Conservation (phyloP, 192 early-diverging fungal genomes). For the Coemansia sp. region DNA sequence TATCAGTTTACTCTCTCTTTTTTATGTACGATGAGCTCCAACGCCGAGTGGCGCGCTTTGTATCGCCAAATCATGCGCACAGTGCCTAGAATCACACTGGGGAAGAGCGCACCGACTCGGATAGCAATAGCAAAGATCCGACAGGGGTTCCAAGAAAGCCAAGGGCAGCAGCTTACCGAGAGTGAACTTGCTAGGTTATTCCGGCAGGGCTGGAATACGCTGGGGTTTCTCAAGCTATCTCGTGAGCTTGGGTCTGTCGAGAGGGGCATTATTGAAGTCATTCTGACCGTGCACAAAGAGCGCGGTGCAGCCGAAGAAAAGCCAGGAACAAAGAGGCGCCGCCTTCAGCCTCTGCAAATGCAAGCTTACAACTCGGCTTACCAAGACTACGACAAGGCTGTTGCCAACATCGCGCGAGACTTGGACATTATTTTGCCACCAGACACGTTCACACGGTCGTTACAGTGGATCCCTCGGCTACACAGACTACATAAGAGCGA, state of each 20-base stretch:
- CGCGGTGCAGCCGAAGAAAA: constrained; percentile 14
- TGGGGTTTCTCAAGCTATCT: constrained; percentile 49
- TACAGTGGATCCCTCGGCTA: constrained; percentile 43
- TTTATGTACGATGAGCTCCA: neutral
- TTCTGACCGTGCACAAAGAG: constrained; percentile 15
- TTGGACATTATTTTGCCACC: constrained; percentile 35
- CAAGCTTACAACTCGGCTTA: constrained; percentile 10
- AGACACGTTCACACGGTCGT: constrained; percentile 13
- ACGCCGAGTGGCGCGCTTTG: constrained; percentile 28
- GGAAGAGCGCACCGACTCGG: constrained; percentile 2
- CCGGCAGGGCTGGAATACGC: constrained; percentile 36
- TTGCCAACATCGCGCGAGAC: constrained; percentile 32
- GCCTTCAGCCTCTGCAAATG: constrained; percentile 12
- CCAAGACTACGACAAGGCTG: constrained; percentile 15
- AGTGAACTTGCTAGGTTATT: constrained; percentile 11
- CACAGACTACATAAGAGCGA: constrained; percentile 18
- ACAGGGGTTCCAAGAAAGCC: constrained; percentile 33
- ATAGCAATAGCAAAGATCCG: constrained; percentile 23
- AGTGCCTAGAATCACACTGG: constrained; percentile 27
- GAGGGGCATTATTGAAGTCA: constrained; percentile 15
- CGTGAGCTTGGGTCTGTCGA: constrained; percentile 46
- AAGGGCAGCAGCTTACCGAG: neutral
- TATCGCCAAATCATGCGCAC: constrained; percentile 38
- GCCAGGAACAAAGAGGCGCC: constrained; percentile 17
- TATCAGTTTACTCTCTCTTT: neutral